A percentile compares a stretch with the other conserved stretches of the same genome.
Evolutionary conservation across 2,329 filamentous ascomycete species (phyloP).

Genomic region (Rhinocladiella similis): DNA sequence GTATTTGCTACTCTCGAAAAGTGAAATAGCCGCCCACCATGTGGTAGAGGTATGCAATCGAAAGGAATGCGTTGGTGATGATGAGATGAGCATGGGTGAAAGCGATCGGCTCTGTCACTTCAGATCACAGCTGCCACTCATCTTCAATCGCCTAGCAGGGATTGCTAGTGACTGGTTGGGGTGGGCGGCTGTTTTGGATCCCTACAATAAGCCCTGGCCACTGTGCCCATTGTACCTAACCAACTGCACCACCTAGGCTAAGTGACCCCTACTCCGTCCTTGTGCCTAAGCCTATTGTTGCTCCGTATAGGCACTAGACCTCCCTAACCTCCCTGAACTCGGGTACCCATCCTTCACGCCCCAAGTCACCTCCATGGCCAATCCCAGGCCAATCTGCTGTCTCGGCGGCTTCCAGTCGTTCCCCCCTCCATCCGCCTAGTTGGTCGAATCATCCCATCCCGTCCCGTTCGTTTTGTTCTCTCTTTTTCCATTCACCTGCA

Average conservation of each 20-base stretch:
- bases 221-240: too few relatives aligned
- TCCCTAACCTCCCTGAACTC: too few relatives aligned
- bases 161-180: background rate
- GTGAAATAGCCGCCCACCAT: background rate
- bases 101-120: background rate
- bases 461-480: background rate
- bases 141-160: background rate
- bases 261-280: background rate
- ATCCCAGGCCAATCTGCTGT: background rate
- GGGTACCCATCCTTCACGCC: too few relatives aligned
- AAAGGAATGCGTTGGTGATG: too few relatives aligned
- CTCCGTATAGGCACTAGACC: too few relatives aligned
- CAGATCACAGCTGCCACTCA: conserved; percentile 7
- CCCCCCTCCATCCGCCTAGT: background rate
- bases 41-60: too few relatives aligned
- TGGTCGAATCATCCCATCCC: background rate
- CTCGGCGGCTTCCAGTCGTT: background rate
- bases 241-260: background rate
- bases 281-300: background rate
- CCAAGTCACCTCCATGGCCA: background rate
- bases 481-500: background rate
- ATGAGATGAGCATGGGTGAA: background rate
- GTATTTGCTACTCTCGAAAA: too few relatives aligned
- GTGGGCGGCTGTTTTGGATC: conserved; percentile 1
- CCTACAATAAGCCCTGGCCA: background rate